Percentiles rank a stretch among this genome's conserved stretches.
phyloP scores from a whole-genome alignment of 2,329 filamentous ascomycete genomes.

The Didymella lethalis region DNA sequence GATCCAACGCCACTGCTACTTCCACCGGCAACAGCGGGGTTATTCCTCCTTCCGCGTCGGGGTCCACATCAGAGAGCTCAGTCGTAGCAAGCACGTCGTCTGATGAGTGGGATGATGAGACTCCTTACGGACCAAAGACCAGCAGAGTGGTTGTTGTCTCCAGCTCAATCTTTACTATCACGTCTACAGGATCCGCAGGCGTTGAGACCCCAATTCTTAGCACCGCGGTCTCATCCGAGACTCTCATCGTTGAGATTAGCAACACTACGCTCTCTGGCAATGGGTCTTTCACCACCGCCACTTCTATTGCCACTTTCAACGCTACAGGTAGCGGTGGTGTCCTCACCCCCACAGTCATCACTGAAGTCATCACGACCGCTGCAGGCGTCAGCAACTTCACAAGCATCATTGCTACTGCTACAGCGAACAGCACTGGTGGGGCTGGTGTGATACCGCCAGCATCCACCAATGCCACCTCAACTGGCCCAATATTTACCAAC shows the following conservation, averaged over 20 bases:
- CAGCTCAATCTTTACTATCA: constrained; percentile 14
- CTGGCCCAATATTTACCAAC: not conserved
- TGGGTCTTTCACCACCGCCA: constrained; percentile 2
- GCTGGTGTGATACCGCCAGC: constrained; percentile 19
- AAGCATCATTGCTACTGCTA: constrained; percentile 10
- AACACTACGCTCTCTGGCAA: constrained; percentile 20
- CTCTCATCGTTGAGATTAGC: constrained; percentile 8
- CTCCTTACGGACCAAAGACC: constrained; percentile 11
- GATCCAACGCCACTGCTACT: constrained; percentile 17
- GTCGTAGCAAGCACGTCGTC: not conserved
- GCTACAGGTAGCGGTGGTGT: constrained; percentile 18
- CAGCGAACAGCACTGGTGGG: constrained; percentile 17
- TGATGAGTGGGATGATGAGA: constrained; percentile 5
- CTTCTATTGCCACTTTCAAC: constrained; percentile 13
- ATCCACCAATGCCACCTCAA: constrained; percentile 7
- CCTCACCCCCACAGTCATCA: constrained; percentile 13
- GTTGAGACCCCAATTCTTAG: constrained; percentile 19
- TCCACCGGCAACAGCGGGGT: constrained; percentile 24
- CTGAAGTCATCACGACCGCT: constrained; percentile 13
- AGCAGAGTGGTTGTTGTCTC: constrained; percentile 16
- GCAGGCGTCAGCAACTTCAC: constrained; percentile 10
- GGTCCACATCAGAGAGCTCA: constrained; percentile 4
- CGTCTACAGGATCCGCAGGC: constrained; percentile 24
- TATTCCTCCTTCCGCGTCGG: constrained; percentile 9
- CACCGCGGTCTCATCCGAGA: constrained; percentile 15